These are phyloP conservation scores for Zasmidium angulare DNA, from an alignment of 2,329 filamentous ascomycete species.

Conservation along the genomic window DNA sequence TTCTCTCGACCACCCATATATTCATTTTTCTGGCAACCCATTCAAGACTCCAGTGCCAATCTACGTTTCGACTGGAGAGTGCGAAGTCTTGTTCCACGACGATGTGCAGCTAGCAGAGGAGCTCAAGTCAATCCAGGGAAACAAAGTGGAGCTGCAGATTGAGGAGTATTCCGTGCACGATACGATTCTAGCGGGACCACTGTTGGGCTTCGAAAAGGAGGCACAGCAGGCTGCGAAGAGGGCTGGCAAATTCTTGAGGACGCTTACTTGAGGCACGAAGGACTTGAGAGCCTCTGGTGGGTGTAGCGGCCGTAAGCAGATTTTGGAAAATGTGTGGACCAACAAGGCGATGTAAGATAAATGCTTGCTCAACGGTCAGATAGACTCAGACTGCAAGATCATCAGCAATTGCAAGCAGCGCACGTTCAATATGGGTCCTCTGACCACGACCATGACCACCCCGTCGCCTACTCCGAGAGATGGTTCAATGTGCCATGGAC, in stretches of 20 bases:
- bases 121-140: constrained; percentile 41
- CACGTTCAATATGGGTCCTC: no score
- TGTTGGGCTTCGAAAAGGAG: constrained; percentile 46
- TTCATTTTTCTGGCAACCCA: constrained; percentile 38
- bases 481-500: no score
- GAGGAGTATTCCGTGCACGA: constrained; percentile 48
- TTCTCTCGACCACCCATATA: constrained; percentile 38
- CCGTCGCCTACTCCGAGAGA: no score
- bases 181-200: constrained; percentile 42
- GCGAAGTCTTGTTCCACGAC: constrained; percentile 46
- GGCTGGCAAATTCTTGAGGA: constrained; percentile 37
- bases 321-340: no score
- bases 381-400: no score
- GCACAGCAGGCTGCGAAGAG: constrained; percentile 35
- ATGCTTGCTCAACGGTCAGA: no score
- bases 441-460: background rate
- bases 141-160: constrained; percentile 43
- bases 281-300: no score
- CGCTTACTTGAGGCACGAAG: background rate
- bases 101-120: constrained; percentile 38
- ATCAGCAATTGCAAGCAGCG: no score
- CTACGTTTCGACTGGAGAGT: constrained; percentile 43
- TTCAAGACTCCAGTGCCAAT: constrained; percentile 43
- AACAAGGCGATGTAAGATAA: no score
- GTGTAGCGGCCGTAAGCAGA: no score